These are phyloP conservation scores for Achlya hypogyna DNA, from an alignment of 352 stramenopile species.

Conservation along the genomic window DNA sequence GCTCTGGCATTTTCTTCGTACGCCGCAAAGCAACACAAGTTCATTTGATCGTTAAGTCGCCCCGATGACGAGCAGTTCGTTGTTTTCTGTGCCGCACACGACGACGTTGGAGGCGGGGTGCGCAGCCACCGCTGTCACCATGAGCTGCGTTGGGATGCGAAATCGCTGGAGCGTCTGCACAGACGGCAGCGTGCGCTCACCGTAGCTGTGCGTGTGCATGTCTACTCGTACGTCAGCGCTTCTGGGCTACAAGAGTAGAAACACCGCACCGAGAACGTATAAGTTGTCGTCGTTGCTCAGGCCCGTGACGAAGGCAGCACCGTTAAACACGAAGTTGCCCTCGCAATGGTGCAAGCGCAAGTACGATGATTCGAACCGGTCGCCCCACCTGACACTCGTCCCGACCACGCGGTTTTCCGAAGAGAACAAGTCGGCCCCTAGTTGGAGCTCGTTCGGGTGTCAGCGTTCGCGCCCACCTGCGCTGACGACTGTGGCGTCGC, in stretches of 20 bases:
- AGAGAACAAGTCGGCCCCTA: background rate
- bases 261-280: conserved; percentile 4
- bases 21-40: no score
- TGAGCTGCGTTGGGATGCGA: conserved; percentile 33
- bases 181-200: conserved; percentile 9
- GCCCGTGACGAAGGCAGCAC: background rate
- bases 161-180: conserved; percentile 38
- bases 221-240: background rate
- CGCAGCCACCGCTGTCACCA: conserved; percentile 37
- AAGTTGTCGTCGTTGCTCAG: conserved; percentile 14
- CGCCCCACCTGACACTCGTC: background rate
- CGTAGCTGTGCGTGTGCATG: conserved; percentile 9
- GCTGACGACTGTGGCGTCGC: no score
- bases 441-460: no score
- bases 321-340: conserved; percentile 12
- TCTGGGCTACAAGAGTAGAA: background rate
- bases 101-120: conserved; percentile 39
- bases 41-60: background rate
- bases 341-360: conserved; percentile 10
- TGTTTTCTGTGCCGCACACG: conserved; percentile 29
- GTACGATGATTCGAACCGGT: background rate
- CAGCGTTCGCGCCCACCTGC: background rate
- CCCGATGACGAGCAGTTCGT: conserved; percentile 5
- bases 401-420: background rate
- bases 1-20: no score